phyloP scores from a whole-genome alignment of 495 filamentous ascomycete genomes.

The Terfezia claveryi region DNA sequence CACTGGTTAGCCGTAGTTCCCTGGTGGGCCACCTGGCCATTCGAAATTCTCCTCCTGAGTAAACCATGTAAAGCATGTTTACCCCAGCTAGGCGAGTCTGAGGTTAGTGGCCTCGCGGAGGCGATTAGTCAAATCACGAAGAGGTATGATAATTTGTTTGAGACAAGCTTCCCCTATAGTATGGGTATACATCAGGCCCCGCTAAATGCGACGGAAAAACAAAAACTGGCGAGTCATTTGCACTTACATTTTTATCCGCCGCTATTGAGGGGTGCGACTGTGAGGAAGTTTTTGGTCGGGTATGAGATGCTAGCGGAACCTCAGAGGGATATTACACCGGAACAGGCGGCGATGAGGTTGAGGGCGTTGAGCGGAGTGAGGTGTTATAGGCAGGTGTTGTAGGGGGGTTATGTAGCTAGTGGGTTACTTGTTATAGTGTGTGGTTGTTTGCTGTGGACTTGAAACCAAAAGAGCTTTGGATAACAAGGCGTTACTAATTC shows the following conservation, averaged over 20 bases:
- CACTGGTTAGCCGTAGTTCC: constrained; percentile 70
- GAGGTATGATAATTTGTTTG: constrained; percentile 89
- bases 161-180: constrained; percentile 92
- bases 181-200: constrained; percentile 84
- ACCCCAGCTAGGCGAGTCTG: constrained; percentile 49
- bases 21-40: constrained; percentile 96
- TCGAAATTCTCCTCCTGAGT: constrained; percentile 78
- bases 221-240: constrained; percentile 68
- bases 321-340: constrained; percentile 90
- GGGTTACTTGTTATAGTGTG: too few species aligned
- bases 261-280: constrained; percentile 72
- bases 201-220: constrained; percentile 59
- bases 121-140: constrained; percentile 66
- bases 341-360: constrained; percentile 69
- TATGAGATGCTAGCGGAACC: constrained; percentile 94
- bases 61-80: constrained; percentile 60
- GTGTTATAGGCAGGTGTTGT: constrained; percentile 54
- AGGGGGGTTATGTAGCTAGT: constrained; percentile 2
- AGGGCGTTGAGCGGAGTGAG: constrained; percentile 49
- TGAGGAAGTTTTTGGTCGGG: constrained; percentile 87
- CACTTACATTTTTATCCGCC: constrained; percentile 97
- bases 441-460: too few species aligned
- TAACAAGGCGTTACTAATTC: too few species aligned
- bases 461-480: too few species aligned
- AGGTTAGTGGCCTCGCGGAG: constrained; percentile 53